A percentile compares a stretch with the other conserved stretches of the same genome.
phyloP scores from a whole-genome alignment of 306 rosid species.

The Ammopiptanthus mongolicus region DNA sequence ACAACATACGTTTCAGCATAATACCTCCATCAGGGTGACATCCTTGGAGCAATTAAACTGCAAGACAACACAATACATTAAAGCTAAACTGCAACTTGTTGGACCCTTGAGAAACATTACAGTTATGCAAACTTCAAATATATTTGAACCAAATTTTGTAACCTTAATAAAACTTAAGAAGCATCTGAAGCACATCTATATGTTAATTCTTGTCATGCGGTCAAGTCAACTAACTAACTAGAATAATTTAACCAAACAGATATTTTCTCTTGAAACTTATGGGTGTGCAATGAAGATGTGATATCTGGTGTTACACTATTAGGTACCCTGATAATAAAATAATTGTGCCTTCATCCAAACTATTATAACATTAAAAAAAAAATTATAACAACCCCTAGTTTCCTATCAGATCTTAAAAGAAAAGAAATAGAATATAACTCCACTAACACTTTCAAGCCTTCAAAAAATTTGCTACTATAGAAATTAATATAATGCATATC shows the following conservation, averaged over 20 bases:
- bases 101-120: neutral
- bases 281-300: neutral
- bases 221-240: neutral
- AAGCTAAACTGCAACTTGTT: constrained; percentile 12
- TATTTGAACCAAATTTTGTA: neutral
- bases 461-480: neutral
- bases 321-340: neutral
- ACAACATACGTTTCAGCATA: neutral
- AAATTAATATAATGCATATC: neutral
- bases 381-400: neutral
- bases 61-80: constrained; percentile 32
- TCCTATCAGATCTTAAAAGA: neutral
- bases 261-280: neutral
- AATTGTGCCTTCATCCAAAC: neutral
- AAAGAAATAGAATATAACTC: constrained; percentile 3
- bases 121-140: neutral
- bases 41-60: constrained; percentile 95
- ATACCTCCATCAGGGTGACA: constrained; percentile 88
- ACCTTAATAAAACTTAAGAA: neutral
- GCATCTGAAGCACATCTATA: constrained; percentile 3
- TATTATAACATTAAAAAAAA: neutral
- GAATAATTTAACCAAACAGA: neutral
- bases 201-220: neutral
- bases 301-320: neutral
- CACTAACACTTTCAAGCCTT: constrained; percentile 12